A percentile compares a stretch with the other conserved stretches of the same genome.
Conservation (phyloP, 345 rosid species). For the Gossypium australe region DNA sequence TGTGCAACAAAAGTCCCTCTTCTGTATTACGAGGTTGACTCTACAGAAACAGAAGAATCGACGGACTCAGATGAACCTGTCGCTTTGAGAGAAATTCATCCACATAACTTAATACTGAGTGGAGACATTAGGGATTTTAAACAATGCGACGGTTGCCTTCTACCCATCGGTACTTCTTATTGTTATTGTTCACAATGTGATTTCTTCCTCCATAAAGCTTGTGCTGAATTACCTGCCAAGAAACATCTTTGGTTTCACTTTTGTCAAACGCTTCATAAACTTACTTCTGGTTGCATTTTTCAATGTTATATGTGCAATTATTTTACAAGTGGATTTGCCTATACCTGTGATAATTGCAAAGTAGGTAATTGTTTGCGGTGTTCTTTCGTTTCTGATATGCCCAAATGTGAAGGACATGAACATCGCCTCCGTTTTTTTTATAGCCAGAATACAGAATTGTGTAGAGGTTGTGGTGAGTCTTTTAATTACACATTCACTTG, state of each 20-base stretch:
- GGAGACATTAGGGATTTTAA: neutral
- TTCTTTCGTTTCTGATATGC: too few relatives aligned
- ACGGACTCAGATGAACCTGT: too few relatives aligned
- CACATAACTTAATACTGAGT: neutral
- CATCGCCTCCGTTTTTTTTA: rapidly evolving
- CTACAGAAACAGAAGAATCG: neutral
- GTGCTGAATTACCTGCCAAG: slow-evolving; percentile 14
- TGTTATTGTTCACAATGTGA: slow-evolving; percentile 19
- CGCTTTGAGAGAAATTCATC: neutral
- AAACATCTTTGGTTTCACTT: neutral
- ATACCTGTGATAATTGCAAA: neutral
- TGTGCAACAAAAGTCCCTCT: neutral
- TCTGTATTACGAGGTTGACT: neutral
- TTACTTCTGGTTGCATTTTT: neutral
- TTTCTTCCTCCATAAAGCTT: slow-evolving; percentile 23
- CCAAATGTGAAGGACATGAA: too few relatives aligned
- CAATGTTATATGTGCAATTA: neutral
- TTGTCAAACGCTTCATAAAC: neutral
- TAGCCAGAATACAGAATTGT: rapidly evolving
- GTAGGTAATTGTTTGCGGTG: rapidly evolving
- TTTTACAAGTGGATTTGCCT: neutral
- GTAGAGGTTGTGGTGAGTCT: too few relatives aligned
- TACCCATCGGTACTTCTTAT: slow-evolving; percentile 4
- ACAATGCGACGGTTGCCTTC: slow-evolving; percentile 20
- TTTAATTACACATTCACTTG: neutral